Base-by-base conservation (phyloP, 106 monocot species). In the Triglochin maritima region DNA sequence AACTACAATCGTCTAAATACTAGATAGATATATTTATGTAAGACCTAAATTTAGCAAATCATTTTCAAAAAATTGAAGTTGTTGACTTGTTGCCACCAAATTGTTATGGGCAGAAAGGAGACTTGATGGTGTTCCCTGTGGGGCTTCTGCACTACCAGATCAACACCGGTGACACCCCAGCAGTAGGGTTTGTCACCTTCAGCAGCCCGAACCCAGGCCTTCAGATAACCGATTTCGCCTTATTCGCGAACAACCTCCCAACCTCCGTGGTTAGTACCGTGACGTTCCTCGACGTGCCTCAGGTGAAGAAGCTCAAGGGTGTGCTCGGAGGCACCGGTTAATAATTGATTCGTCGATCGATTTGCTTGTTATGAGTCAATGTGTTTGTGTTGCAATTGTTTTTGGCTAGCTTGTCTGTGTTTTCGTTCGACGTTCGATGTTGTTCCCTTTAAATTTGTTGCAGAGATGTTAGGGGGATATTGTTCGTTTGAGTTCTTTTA, bases 291-390 rank as follows among this genome's bases (percentile, higher is more conserved):
- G 49, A 61, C 7, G 49, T 17, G 5, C 62, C 60, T 1, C 62
- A 61, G 8, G 71, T 71, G 71, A 61, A 71, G 71, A 71, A 60
- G 70, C 49, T 71, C 48, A 71, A 71, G 70, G 70, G 46, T 17
- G 59, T 60, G 17, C 49, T 71, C 4, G 60, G 70, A 3, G 70
- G 70, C 16, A 71, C 59, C 8, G 60, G 60, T 50, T 50, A 49
- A 59, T 65, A 1, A 17, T 48, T 6, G 8, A n/a, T 59, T 83
- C 1, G 82, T 59, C 29, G 15, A 42, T n/a, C 29, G 7, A 42
- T 59, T 59, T 59, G 59, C 17, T n/a, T 6, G 17, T 16, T 29
- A 29, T 29, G 29, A 29, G 29, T 29, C 29, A 29, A 29, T 14
- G 59, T 42, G 59, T 16, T 42, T 16, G 15, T 29, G 8, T 29